Conservation (phyloP, 352 stramenopile species). For the Globisporangium cystogenes region DNA sequence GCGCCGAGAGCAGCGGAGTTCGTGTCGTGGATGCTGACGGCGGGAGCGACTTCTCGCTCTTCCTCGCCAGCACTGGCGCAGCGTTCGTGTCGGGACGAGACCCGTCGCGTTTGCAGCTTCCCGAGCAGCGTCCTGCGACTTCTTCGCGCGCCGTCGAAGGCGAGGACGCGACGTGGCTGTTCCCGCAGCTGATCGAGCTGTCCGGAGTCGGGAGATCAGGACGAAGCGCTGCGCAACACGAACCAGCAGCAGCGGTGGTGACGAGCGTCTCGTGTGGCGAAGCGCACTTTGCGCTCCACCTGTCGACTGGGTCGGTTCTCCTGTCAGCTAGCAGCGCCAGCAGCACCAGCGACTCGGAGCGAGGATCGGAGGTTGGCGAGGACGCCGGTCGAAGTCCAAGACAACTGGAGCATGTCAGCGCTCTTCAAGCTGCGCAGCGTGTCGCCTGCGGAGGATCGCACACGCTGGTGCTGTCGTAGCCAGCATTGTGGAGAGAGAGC, state of each 20-base stretch:
- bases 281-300: slow-evolving; percentile 31
- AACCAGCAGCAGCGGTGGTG: slow-evolving; percentile 12
- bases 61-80: slow-evolving; percentile 23
- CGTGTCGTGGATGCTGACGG: slow-evolving; percentile 23
- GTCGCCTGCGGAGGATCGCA: slow-evolving; percentile 37
- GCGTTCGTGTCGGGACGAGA: slow-evolving; percentile 32
- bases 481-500: too few species aligned
- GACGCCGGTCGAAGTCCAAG: slow-evolving; percentile 12
- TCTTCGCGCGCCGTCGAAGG: not conserved
- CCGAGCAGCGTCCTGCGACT: not conserved
- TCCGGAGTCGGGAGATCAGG: slow-evolving; percentile 9
- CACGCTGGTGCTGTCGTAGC: slow-evolving; percentile 19
- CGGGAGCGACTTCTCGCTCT: slow-evolving; percentile 36
- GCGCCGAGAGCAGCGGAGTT: slow-evolving; percentile 8
- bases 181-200: slow-evolving; percentile 18
- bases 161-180: slow-evolving; percentile 17
- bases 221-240: slow-evolving; percentile 15
- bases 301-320: slow-evolving; percentile 21
- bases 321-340: slow-evolving; percentile 16
- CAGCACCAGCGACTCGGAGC: slow-evolving; percentile 8
- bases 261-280: slow-evolving; percentile 34
- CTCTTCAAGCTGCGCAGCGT: slow-evolving; percentile 3
- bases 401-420: not conserved
- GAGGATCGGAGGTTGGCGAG: slow-evolving; percentile 14
- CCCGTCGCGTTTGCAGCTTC: slow-evolving; percentile 12